Evolutionary conservation across 257 asterid species (phyloP).

Genomic region (Salvia miltiorrhiza): DNA sequence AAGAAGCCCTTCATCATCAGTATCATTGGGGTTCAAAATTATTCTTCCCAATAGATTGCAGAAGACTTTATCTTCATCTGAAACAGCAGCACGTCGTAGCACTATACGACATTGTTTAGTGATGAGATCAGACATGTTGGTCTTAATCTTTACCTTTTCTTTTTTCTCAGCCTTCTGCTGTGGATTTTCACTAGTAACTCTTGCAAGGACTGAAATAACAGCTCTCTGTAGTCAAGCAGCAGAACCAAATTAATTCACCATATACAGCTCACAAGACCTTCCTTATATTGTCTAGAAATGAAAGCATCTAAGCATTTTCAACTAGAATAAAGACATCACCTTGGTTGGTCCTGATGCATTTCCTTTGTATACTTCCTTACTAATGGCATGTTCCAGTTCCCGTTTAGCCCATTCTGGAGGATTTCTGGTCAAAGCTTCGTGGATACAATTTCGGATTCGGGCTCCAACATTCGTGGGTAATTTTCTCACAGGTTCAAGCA

Average conservation of each 20-base stretch:
- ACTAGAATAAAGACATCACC: constrained; percentile 44
- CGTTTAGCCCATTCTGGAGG: constrained; percentile 93
- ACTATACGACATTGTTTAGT: constrained; percentile 86
- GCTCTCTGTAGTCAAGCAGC: constrained; percentile 69
- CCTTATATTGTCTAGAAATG: background rate
- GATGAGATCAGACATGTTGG: constrained; percentile 55
- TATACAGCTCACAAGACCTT: background rate
- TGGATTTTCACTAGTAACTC: constrained; percentile 47
- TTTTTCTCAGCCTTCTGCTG: constrained; percentile 64
- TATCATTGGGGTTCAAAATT: constrained; percentile 59
- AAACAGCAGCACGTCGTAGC: constrained; percentile 65
- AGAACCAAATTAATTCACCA: constrained; percentile 13
- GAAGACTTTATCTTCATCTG: constrained; percentile 74
- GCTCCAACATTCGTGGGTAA: constrained; percentile 98
- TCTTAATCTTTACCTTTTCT: constrained; percentile 51
- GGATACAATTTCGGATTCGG: constrained; percentile 69
- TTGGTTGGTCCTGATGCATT: constrained; percentile 99
- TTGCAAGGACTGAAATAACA: constrained; percentile 68
- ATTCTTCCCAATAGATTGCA: constrained; percentile 87
- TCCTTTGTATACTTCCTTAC: constrained; percentile 96
- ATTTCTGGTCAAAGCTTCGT: constrained; percentile 70
- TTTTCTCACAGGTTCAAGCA: constrained; percentile 92
- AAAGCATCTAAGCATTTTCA: constrained; percentile 8
- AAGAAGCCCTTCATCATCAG: constrained; percentile 78
- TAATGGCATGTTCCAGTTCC: constrained; percentile 76